Evolutionary conservation across 2,329 filamentous ascomycete species (phyloP), one percentile per base, ranked within the genome.

Genomic region (Aspergillus fumigatus): DNA sequence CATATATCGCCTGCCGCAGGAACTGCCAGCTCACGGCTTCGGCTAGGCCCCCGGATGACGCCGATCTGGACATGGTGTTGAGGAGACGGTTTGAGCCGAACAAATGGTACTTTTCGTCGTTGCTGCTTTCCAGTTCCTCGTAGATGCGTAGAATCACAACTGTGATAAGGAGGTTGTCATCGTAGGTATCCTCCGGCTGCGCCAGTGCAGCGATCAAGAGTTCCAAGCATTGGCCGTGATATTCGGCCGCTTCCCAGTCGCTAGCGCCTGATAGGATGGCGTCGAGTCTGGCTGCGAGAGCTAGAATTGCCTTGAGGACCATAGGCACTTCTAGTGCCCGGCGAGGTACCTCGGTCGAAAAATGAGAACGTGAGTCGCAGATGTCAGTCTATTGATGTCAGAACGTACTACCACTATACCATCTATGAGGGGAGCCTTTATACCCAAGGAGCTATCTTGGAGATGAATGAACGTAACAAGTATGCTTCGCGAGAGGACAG

Each of bases 111-210:
- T 71, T 67, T 23, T 73, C 66, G 27, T 76, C 74, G 3, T 65
- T 64, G 1, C 48, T 61, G 19, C 61, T 60, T 38, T 70, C 68
- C 53, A 73, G 57, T 62, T 81, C 79, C 62, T 81, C 79, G 53
- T 81, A 79, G 4, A 80, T 70, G 0, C 79, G 74, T 21, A 81
- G 65, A 5, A 81, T 73, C 8, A 81, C 79, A 0, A 82, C 78
- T 0, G 79, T 77, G 0, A 78, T 73, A 0, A 82, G 66, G 2
- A 80, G 72, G 17, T 75, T 77, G 32, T 79, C 79, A 50, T 79
- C 77, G 62, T 76, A 79, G 1, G 73, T 72, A 1, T 74, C 68
- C 14, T 73, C 69, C 0, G 77, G 75, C 38, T 73, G 71, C 7
- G 76, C 72, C 14, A 81, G 69, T 2, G 76, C 75, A 10, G 75